Evolutionary conservation across 2,329 filamentous ascomycete species (phyloP), one percentile per base, ranked within the genome.

Genomic region (Camptophora hylomeconis): DNA sequence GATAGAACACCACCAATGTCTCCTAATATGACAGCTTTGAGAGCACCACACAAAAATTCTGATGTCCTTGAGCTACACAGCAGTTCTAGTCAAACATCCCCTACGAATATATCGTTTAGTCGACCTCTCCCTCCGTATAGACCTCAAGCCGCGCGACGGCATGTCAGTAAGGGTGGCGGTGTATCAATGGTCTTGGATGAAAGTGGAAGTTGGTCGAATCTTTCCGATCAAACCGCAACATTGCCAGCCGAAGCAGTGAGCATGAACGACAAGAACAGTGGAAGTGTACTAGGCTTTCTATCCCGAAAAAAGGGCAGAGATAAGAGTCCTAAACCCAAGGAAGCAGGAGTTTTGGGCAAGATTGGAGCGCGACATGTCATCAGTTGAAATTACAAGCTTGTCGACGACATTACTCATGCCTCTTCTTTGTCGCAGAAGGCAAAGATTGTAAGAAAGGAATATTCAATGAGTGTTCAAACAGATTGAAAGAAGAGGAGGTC

Each of bases 181-280:
- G 74, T 94, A 31, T 83, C 92, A 53, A 81, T 94, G 45, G 86
- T 89, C 12, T 68, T 95, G 20, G 86, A 92, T 45, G 84, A 84
- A 46, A 74, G 77, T 10, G 81, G 83, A 35, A 87, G 80, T 53
- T 95, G 86, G 87, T 86, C 80, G 25, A 81, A 92, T 38, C 69
- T 94, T 51, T 82, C 83, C 26, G 77, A 86, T 35, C 80, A 86
- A 46, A 86, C 83, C 46, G 70, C 77, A 28, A 84, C 77, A 3
- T 61, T 87, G 20, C 72, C 75, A 1, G 65, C 70, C 0, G 76
- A 83, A 48, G 76, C 75, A 3, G 24, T 17, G 7, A 39, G 41
- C 8, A 40, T 41, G 27, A 26, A 45, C 38, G 30, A 37, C 36
- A 57, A 56, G 46, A 35, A 62, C 57, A 41, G 78, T 67, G 51